Conservation (phyloP, 805 yeast genomes). For the Ogataea thermomethanolica region DNA sequence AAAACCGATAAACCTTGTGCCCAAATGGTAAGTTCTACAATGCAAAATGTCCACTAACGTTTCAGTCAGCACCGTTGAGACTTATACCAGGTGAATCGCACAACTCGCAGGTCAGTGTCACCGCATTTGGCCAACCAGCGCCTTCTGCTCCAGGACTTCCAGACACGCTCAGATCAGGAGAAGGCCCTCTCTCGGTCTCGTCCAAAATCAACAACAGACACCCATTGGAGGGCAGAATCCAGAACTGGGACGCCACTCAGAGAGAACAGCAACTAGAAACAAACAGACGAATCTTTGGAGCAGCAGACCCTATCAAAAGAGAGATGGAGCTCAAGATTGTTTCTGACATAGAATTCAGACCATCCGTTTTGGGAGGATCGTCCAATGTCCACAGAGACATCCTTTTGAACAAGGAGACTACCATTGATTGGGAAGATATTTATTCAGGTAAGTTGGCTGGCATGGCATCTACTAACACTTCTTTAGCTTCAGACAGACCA, state of each 20-base stretch:
- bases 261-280: conserved; percentile 67
- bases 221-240: conserved; percentile 76
- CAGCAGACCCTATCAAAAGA: conserved; percentile 90
- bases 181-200: conserved; percentile 59
- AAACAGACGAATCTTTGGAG: conserved; percentile 80
- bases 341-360: conserved; percentile 64
- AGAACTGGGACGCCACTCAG: conserved; percentile 78
- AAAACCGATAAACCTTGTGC: neutral
- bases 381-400: conserved; percentile 57
- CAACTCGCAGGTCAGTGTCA: conserved; percentile 46
- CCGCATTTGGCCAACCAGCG: conserved; percentile 52
- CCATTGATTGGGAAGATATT: conserved; percentile 92
- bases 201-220: conserved; percentile 74
- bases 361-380: conserved; percentile 56
- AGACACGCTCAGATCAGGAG: conserved; percentile 61
- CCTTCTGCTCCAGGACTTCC: conserved; percentile 67
- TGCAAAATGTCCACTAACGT: neutral
- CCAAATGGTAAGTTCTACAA: conserved; percentile 8
- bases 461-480: conserved; percentile 3
- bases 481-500: conserved; percentile 37
- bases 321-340: conserved; percentile 84
- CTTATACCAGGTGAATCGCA: conserved; percentile 52
- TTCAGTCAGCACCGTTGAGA: conserved; percentile 40
- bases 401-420: conserved; percentile 68
- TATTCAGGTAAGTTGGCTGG: conserved; percentile 46